Evolutionary conservation across 2,329 filamentous ascomycete genomes (phyloP), one percentile per base, ranked within the genome.

Genomic region (Hysterium pulicare): DNA sequence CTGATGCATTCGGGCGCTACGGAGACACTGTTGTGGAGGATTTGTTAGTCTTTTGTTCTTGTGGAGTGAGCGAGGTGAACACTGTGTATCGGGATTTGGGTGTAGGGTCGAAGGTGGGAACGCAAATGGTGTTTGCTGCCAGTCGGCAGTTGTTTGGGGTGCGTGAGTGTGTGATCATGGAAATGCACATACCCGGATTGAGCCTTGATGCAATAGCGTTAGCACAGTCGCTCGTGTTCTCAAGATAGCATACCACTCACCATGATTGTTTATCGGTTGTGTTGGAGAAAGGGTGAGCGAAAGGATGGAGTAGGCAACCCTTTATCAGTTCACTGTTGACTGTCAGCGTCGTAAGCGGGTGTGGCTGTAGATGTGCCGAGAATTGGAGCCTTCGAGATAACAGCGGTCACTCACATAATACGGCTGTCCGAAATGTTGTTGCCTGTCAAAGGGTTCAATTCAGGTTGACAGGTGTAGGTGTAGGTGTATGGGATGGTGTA

Each of bases 1-100:
- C 61, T 60, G 58, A 78, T 80, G 79, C 86, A 90, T 46, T 90
- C 85, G 65, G 80, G 77, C 54, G 78, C 73, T 61, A 90, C 82
- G 66, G 77, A 77, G 58, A 86, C 85, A 78, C 86, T 90, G 70
- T 33, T 16, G 34, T 24, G 19, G 31, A 6, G 10, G 16, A 26
- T n/a, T 22, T 26, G 39, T 61, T 55, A 60, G 54, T 39, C n/a
- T 24, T 20, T 22, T 20, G 37, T 46, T 16, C 15, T n/a, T 36
- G 39, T 45, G 28, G 17, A 15, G 6, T 11, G n/a, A 33, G 33
- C 4, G 33, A 35, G 17, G 4, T 13, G 20, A 11, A 13, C 33
- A 28, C 3, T 38, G 17, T 38, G 10, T 10, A 38, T 38, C 11
- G 3, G 23, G n/a, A n/a, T n/a, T n/a, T n/a, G n/a, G n/a, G n/a